phyloP scores from a whole-genome alignment of 1,139 yeast species.

The Diutina sp. region DNA sequence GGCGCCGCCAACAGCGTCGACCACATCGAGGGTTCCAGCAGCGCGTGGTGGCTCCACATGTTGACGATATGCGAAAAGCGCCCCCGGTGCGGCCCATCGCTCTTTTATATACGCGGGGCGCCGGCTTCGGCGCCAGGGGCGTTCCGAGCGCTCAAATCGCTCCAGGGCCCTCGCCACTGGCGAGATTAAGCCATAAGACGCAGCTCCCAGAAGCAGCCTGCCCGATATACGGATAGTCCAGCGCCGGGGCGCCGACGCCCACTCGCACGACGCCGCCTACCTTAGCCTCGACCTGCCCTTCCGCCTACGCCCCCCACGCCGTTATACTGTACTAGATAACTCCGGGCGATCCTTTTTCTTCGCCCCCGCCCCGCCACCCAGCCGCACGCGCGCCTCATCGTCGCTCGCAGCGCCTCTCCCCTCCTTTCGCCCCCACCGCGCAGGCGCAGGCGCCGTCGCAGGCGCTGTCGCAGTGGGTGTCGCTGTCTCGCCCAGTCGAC shows the following conservation, averaged over 20 bases:
- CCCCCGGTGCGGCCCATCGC: slow-evolving; percentile 1
- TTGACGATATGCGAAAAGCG: neutral
- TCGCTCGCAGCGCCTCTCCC: neutral
- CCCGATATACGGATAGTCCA: too few relatives aligned
- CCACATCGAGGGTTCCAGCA: neutral
- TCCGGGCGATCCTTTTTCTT: neutral
- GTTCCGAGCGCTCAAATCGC: neutral
- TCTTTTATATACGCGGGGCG: neutral
- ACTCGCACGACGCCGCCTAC: too few relatives aligned
- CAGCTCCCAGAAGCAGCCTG: too few relatives aligned
- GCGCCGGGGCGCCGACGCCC: too few relatives aligned
- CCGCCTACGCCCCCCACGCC: too few relatives aligned
- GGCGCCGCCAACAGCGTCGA: neutral
- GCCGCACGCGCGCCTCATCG: neutral
- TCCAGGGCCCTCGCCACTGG: too few relatives aligned
- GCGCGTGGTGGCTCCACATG: neutral
- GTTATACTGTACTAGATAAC: too few relatives aligned
- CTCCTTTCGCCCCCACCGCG: neutral
- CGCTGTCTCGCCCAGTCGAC: too few relatives aligned
- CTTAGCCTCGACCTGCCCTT: too few relatives aligned
- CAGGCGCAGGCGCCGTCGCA: neutral
- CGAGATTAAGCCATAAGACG: too few relatives aligned
- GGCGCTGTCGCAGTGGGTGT: too few relatives aligned
- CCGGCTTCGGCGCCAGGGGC: neutral
- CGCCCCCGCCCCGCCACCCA: neutral